Percentiles rank a stretch among this genome's conserved stretches.
Conservation (phyloP, 2,329 filamentous ascomycete genomes). For the Aspergillus tubingensis region DNA sequence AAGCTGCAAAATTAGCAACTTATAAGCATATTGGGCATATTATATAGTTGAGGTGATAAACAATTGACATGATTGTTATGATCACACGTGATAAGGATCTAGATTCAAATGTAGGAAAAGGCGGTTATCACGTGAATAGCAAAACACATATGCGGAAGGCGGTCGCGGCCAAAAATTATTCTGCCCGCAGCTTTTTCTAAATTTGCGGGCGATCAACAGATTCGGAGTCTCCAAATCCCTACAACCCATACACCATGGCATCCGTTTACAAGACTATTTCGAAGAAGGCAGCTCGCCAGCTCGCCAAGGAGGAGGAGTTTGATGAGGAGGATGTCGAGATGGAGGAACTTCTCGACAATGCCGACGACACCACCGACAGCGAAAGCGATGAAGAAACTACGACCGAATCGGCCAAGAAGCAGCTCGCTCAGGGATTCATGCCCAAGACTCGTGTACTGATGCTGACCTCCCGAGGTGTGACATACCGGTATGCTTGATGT, state of each 20-base stretch:
- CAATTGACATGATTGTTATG: no score
- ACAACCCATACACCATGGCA: constrained; percentile 56
- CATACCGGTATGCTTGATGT: constrained; percentile 66
- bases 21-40: no score
- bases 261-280: constrained; percentile 74
- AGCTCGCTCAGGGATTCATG: constrained; percentile 39
- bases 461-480: constrained; percentile 88
- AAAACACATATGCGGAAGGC: constrained; percentile 15
- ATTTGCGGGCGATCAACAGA: constrained; percentile 18
- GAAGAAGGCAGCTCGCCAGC: constrained; percentile 53
- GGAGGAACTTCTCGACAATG: constrained; percentile 38
- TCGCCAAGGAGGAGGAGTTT: constrained; percentile 53
- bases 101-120: no score
- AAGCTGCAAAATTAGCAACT: no score
- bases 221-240: constrained; percentile 14
- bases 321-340: constrained; percentile 48
- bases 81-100: no score
- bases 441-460: constrained; percentile 71
- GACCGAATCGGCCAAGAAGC: constrained; percentile 33
- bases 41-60: no score
- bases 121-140: neutral
- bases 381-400: constrained; percentile 38
- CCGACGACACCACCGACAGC: constrained; percentile 42
- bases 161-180: constrained; percentile 38
- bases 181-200: constrained; percentile 37